Base-by-base conservation (phyloP, 2,329 filamentous ascomycete species). In the Hysterium pulicare region DNA sequence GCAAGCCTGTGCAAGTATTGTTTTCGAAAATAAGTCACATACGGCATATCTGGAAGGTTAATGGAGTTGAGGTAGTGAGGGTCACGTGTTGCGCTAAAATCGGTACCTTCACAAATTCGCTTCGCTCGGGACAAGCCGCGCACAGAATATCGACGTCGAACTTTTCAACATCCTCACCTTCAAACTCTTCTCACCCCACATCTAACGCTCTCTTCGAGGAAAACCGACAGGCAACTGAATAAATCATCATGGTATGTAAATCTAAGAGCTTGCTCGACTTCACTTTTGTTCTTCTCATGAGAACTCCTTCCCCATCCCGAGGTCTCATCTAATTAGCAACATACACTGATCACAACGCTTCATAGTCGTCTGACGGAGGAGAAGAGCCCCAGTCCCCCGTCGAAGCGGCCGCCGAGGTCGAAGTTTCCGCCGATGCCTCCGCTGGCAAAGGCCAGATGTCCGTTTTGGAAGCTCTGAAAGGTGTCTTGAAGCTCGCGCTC, bases 321-420 rank as follows among this genome's bases (percentile, higher is more conserved):
- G 31, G 16, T 32, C 19, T 41, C 33, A 28, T n/a, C n/a, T n/a
- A n/a, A n/a, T n/a, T n/a, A n/a, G n/a, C n/a, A n/a, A n/a, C n/a
- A 21, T 17, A 36, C 35, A 42, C 50, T 58, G 48, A 61, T 23
- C 21, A 31, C 21, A 16, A 30, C 37, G 21, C 19, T 34, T 21
- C 24, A 49, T 59, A 96, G 93, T 97, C 91, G 90, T n/a, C n/a
- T n/a, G 91, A 97, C 90, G 91, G 91, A 97, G 93, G 97, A 96
- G 91, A 97, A 86, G 90, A 84, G 76, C 86, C 82, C 75, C 83
- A 84, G 74, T 85, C 87, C 76, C 70, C 75, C 62, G 73, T 70
- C 52, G 86, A 87, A 71, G 90, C 86, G 71, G 75, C 78, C 67
- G 81, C 84, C 65, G 93, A 96, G 81, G 90, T 97, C 75, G 91